phyloP scores from a whole-genome alignment of 495 filamentous ascomycete genomes.

The Bryoglossum gracile region DNA sequence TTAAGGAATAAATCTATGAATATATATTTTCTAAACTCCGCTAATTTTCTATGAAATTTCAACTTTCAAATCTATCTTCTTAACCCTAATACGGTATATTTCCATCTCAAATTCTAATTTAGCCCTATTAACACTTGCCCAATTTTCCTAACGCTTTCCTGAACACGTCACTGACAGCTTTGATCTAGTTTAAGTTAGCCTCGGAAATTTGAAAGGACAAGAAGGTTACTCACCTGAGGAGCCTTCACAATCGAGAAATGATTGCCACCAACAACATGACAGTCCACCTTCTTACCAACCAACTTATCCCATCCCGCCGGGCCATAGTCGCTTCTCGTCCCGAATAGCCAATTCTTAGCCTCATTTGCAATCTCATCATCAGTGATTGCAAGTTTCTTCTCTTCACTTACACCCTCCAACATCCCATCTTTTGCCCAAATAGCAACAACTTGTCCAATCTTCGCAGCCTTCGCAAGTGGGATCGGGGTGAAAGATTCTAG shows the following conservation, averaged over 20 bases:
- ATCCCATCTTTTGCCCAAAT: not conserved
- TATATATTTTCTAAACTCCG: no score
- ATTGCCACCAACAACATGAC: not conserved
- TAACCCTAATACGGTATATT: no score
- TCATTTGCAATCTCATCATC: not conserved
- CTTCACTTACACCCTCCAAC: not conserved
- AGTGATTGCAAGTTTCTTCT: not conserved
- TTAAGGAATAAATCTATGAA: no score
- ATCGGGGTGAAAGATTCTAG: not conserved
- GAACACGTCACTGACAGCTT: no score
- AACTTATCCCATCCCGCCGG: not conserved
- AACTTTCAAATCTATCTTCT: no score
- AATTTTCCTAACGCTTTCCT: no score
- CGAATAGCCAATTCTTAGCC: not conserved
- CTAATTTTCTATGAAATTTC: no score
- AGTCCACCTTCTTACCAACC: conserved; percentile 1
- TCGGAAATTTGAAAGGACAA: no score
- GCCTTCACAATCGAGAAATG: conserved; percentile 4
- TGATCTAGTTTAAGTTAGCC: no score
- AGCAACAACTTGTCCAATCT: not conserved
- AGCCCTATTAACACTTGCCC: no score
- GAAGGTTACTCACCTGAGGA: not conserved
- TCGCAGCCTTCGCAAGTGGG: not conserved
- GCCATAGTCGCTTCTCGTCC: not conserved
- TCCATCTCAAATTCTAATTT: no score